Evolutionary conservation across 495 filamentous ascomycete genomes (phyloP).

Genomic region (Hypoxylon rickii): DNA sequence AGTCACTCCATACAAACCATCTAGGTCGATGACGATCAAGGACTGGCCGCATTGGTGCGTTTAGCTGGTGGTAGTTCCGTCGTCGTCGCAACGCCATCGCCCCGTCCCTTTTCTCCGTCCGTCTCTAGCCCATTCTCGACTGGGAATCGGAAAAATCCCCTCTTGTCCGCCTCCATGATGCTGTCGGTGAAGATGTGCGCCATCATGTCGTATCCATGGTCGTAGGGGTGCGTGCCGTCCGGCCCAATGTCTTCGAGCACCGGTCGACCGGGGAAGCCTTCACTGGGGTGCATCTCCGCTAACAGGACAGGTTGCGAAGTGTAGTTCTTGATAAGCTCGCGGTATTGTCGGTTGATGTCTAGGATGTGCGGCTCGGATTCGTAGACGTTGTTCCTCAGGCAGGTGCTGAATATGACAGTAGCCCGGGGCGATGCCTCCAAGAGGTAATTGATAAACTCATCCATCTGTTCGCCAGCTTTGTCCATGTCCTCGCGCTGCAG

Average conservation of each 20-base stretch:
- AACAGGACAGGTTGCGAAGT: slow-evolving; percentile 35
- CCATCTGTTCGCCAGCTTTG: slow-evolving; percentile 39
- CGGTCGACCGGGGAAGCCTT: slow-evolving; percentile 28
- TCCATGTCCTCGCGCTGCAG: slow-evolving; percentile 32
- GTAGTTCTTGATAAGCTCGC: slow-evolving; percentile 33
- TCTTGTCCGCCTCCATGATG: slow-evolving; percentile 39
- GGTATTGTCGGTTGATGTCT: slow-evolving; percentile 43
- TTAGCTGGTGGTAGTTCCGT: slow-evolving; percentile 20
- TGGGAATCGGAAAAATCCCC: slow-evolving; percentile 44
- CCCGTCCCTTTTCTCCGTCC: slow-evolving; percentile 34
- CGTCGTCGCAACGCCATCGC: slow-evolving; percentile 12
- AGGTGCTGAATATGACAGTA: slow-evolving; percentile 38
- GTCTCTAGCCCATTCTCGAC: slow-evolving; percentile 37
- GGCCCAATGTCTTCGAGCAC: slow-evolving; percentile 30
- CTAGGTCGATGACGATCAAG: no score
- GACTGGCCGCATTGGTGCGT: no score
- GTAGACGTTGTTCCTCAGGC: slow-evolving; percentile 40
- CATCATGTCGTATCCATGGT: slow-evolving; percentile 51
- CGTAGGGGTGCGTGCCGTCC: slow-evolving; percentile 46
- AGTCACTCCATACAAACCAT: no score
- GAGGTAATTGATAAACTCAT: slow-evolving; percentile 35
- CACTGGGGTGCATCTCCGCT: slow-evolving; percentile 36
- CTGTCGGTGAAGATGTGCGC: slow-evolving; percentile 44
- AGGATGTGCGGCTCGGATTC: slow-evolving; percentile 43
- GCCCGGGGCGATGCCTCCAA: slow-evolving; percentile 26